A percentile compares a stretch with the other conserved stretches of the same genome.
These are phyloP conservation scores for Fusarium bactridioides DNA, from an alignment of 2,329 filamentous ascomycete genomes.

Conservation along the genomic window DNA sequence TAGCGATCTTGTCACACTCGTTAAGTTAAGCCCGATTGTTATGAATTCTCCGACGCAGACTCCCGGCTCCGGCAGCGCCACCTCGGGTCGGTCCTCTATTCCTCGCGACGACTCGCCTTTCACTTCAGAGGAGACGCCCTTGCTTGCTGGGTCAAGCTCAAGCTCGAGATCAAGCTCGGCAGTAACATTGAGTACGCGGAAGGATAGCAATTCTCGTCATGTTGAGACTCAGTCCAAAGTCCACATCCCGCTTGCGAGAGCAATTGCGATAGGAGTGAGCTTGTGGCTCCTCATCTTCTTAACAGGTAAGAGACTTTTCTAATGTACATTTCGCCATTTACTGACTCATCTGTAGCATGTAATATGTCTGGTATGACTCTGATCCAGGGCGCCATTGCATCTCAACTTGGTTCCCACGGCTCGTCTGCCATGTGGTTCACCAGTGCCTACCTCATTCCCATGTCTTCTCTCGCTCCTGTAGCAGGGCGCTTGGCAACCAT, in stretches of 20 bases:
- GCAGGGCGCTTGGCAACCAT: conserved; percentile 76
- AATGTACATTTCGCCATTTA: not conserved
- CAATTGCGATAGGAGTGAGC: conserved; percentile 53
- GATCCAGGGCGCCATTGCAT: conserved; percentile 78
- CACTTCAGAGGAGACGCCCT: conserved; percentile 35
- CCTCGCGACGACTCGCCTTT: not conserved
- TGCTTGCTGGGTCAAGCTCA: conserved; percentile 19
- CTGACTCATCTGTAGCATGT: conserved; percentile 51
- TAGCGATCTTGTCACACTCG: not conserved
- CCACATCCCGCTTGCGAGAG: conserved; percentile 45
- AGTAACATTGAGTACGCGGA: not conserved
- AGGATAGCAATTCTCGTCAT: not conserved
- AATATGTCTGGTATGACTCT: conserved; percentile 87
- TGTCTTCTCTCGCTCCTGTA: conserved; percentile 72
- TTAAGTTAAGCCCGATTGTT: not conserved
- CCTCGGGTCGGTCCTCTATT: conserved; percentile 5
- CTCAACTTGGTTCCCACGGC: conserved; percentile 77
- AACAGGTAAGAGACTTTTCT: conserved; percentile 28
- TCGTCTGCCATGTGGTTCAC: conserved; percentile 82
- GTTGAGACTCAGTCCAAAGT: conserved; percentile 20
- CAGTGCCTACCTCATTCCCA: conserved; percentile 72
- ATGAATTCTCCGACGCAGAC: conserved; percentile 10
- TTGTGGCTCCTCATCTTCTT: conserved; percentile 43
- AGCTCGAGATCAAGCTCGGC: conserved; percentile 9
- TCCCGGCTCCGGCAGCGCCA: conserved; percentile 9